Percentiles rank a stretch among this genome's conserved stretches.
These are phyloP conservation scores for Ustilago sp. DNA, from an alignment of 1,284 basidiomycete species.

Conservation along the genomic window DNA sequence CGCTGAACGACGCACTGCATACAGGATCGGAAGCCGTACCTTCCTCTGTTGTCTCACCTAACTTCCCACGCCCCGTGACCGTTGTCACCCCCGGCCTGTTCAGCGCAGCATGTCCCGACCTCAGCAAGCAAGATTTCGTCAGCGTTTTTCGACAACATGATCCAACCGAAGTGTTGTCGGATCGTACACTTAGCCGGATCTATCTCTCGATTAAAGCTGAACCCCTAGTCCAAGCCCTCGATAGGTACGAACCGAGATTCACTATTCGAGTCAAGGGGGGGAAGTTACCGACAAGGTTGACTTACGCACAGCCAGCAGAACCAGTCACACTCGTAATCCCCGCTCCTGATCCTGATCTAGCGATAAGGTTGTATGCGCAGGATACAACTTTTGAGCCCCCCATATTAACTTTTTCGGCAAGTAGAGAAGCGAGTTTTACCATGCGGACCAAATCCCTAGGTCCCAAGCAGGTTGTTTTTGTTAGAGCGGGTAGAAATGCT, in stretches of 20 bases:
- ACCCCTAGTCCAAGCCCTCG: conserved; percentile 55
- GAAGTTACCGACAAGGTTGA: conserved; percentile 52
- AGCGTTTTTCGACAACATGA: conserved; percentile 58
- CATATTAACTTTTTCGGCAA: conserved; percentile 54
- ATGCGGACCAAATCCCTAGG: conserved; percentile 60
- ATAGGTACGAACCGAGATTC: conserved; percentile 40
- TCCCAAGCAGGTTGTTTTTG: conserved; percentile 56
- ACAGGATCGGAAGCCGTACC: conserved; percentile 18
- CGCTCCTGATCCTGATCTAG: conserved; percentile 59
- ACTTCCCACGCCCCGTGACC: conserved; percentile 31
- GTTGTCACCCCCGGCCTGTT: conserved; percentile 52
- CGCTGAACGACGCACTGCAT: conserved; percentile 77
- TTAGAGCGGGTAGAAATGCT: conserved; percentile 59
- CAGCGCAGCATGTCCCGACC: conserved; percentile 33
- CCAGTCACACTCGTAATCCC: conserved; percentile 62
- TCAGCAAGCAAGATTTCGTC: conserved; percentile 55
- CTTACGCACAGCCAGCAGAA: conserved; percentile 57
- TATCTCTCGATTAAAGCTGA: conserved; percentile 57
- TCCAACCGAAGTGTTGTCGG: conserved; percentile 47
- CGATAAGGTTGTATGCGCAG: conserved; percentile 60
- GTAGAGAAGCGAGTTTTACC: conserved; percentile 55
- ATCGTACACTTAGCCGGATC: conserved; percentile 62
- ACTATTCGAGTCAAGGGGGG: conserved; percentile 47
- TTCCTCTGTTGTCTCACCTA: conserved; percentile 19
- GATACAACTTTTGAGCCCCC: conserved; percentile 64